A percentile compares a stretch with the other conserved stretches of the same genome.
Evolutionary conservation across 2,329 filamentous ascomycete species (phyloP).

Genomic region (Penicillium sp.): DNA sequence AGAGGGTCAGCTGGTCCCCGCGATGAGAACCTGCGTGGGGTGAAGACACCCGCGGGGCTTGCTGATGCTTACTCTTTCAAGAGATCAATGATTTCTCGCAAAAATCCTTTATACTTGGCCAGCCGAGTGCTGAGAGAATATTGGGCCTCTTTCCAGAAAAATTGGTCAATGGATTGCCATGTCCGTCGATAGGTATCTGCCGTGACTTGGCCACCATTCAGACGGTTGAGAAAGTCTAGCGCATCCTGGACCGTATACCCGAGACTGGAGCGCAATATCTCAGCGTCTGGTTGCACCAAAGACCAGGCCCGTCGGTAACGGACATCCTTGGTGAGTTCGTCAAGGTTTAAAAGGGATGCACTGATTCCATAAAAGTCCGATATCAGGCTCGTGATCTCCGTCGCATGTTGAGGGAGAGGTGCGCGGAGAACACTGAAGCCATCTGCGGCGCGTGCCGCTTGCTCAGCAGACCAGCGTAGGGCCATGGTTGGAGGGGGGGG

Average conservation of each 20-base stretch:
- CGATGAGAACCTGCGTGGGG: background rate
- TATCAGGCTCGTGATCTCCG: slow-evolving; percentile 50
- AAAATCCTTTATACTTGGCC: slow-evolving; percentile 46
- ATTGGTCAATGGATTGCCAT: slow-evolving; percentile 47
- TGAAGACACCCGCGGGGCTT: background rate
- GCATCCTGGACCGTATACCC: slow-evolving; percentile 49
- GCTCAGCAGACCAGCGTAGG: slow-evolving; percentile 41
- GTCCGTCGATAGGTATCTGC: slow-evolving; percentile 41
- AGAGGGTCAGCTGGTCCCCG: slow-evolving; percentile 1
- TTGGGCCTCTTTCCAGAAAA: slow-evolving; percentile 44
- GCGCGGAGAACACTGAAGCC: slow-evolving; percentile 47
- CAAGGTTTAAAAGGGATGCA: slow-evolving; percentile 44
- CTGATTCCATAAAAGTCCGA: slow-evolving; percentile 52
- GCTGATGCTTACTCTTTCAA: slow-evolving; percentile 41
- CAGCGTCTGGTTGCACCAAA: slow-evolving; percentile 44
- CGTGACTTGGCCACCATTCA: slow-evolving; percentile 27
- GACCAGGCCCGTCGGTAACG: slow-evolving; percentile 35
- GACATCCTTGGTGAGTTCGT: slow-evolving; percentile 38
- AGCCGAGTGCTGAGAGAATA: slow-evolving; percentile 45
- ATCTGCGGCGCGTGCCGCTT: slow-evolving; percentile 49
- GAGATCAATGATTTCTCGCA: slow-evolving; percentile 41
- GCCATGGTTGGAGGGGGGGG: slow-evolving; percentile 26
- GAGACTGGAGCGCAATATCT: slow-evolving; percentile 45
- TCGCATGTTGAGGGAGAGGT: slow-evolving; percentile 46
- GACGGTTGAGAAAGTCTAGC: slow-evolving; percentile 39